Conservation (phyloP, 176 grass and related monocot species). For the Oryza officinalis region DNA sequence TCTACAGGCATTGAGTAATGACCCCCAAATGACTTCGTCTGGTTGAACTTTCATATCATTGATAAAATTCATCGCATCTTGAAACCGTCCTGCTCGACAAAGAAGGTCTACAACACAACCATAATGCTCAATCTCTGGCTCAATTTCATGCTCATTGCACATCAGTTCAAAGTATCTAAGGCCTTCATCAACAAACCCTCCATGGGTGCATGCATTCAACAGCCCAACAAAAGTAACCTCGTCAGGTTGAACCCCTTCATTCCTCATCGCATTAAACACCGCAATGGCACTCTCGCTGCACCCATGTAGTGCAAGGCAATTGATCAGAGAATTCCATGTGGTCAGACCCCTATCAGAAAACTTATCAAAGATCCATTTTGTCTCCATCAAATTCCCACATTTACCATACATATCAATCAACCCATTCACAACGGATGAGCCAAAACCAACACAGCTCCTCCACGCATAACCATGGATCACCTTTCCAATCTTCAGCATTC, state of each 20-base stretch:
- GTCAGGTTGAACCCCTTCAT: conserved; percentile 54
- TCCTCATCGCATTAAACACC: conserved; percentile 52
- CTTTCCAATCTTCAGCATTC: conserved; percentile 72
- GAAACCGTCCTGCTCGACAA: conserved; percentile 68
- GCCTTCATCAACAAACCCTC: conserved; percentile 69
- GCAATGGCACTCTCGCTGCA: conserved; percentile 43
- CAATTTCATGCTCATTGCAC: conserved; percentile 48
- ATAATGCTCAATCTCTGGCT: conserved; percentile 80
- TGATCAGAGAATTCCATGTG: conserved; percentile 82
- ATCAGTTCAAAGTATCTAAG: conserved; percentile 61
- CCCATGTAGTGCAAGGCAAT: conserved; percentile 68
- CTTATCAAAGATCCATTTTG: conserved; percentile 61
- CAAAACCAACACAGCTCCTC: conserved; percentile 54
- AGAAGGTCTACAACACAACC: conserved; percentile 79
- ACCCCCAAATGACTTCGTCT: conserved; percentile 80
- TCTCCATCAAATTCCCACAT: conserved; percentile 69
- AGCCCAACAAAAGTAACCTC: conserved; percentile 76
- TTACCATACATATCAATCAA: conserved; percentile 89
- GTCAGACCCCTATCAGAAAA: conserved; percentile 53
- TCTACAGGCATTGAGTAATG: conserved; percentile 72
- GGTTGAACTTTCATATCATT: conserved; percentile 57
- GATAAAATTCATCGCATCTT: conserved; percentile 64
- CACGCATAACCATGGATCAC: conserved; percentile 61
- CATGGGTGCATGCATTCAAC: conserved; percentile 80
- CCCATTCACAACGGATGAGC: conserved; percentile 60